Percentiles rank a stretch among this genome's conserved stretches.
Evolutionary conservation across 768 basidiomycete species (phyloP).

Genomic region (Hericium coralloides): DNA sequence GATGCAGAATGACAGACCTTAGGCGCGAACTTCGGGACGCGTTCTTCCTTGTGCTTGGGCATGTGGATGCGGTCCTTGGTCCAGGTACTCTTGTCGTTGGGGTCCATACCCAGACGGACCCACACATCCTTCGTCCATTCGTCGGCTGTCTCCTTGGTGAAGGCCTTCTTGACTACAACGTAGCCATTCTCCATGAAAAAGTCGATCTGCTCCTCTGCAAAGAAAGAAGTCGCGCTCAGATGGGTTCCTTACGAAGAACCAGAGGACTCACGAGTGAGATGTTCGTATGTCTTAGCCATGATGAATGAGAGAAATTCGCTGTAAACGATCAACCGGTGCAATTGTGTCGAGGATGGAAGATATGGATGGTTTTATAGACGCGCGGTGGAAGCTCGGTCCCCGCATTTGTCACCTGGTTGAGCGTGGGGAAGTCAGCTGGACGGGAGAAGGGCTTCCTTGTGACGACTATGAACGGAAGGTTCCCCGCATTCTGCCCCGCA

Average conservation of each 20-base stretch:
- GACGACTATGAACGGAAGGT: neutral
- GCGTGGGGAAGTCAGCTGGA: neutral
- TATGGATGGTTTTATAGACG: neutral
- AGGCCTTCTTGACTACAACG: conserved; percentile 42
- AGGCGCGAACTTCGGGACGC: conserved; percentile 41
- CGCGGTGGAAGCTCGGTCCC: neutral
- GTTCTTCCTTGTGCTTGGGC: conserved; percentile 40
- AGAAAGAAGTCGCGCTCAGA: neutral
- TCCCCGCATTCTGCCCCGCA: neutral
- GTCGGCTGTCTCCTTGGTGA: conserved; percentile 40
- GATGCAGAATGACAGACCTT: conserved; percentile 25
- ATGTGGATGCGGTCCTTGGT: conserved; percentile 42
- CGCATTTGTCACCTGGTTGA: neutral
- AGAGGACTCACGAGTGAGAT: conserved; percentile 22
- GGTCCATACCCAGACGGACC: conserved; percentile 42
- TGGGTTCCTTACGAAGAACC: neutral
- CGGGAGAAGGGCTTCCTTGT: neutral
- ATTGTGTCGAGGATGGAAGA: neutral
- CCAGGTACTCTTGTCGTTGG: conserved; percentile 49
- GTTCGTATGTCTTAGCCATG: conserved; percentile 26
- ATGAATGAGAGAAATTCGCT: neutral
- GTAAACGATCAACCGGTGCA: neutral
- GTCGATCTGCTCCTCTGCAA: conserved; percentile 37
- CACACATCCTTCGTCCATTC: conserved; percentile 44
- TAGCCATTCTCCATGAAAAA: conserved; percentile 51